Conservation (phyloP, 2,329 filamentous ascomycete genomes). For the Sporothrix protearum region DNA sequence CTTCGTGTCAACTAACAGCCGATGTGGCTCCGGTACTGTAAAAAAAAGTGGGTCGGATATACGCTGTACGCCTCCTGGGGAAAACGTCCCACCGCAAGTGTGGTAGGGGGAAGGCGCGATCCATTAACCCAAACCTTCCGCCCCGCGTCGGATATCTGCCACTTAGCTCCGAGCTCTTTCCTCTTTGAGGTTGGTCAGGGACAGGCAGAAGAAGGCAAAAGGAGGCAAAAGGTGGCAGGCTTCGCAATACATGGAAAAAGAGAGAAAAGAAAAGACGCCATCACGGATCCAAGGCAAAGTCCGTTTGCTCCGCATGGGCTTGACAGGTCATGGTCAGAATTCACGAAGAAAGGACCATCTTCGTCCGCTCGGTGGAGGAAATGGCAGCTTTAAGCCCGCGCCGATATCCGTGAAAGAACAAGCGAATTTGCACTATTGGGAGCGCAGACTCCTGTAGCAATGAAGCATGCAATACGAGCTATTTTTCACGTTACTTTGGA, state of each 20-base stretch:
- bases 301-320: background rate
- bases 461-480: background rate
- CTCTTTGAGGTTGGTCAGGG: background rate
- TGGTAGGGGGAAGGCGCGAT: background rate
- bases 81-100: slow-evolving; percentile 17
- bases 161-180: slow-evolving; percentile 18
- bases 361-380: background rate
- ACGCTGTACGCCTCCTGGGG: slow-evolving; percentile 9
- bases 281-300: background rate
- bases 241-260: background rate
- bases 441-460: background rate
- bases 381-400: background rate
- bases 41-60: slow-evolving; percentile 5
- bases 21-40: background rate
- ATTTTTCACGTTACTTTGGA: background rate
- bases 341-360: background rate
- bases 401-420: background rate
- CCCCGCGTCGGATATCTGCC: slow-evolving; percentile 9
- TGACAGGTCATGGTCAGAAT: background rate
- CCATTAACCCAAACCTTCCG: background rate
- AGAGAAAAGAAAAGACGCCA: no score
- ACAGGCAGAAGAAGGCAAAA: background rate
- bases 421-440: background rate
- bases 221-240: background rate
- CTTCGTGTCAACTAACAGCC: slow-evolving; percentile 10